Base-by-base conservation (phyloP, 805 yeast genomes). In the Lipomyces orientalis region DNA sequence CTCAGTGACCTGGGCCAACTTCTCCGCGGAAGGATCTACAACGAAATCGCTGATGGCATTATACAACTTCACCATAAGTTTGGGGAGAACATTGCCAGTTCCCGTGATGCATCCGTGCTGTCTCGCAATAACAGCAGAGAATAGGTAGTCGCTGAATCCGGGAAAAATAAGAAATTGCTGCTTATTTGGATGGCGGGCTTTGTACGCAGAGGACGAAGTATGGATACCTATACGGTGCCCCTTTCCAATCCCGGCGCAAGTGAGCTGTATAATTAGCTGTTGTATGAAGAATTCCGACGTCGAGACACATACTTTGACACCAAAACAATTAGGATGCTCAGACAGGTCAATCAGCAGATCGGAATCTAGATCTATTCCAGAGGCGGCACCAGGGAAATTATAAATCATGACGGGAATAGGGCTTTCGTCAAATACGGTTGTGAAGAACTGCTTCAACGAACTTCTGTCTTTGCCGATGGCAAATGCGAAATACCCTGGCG, bases 61-160 rank as follows among this genome's bases (percentile, higher is more conserved):
- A 58, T 73, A 69, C 58, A 83, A 78, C 59, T 77, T 78, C 64
- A 82, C 84, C 58, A 81, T 80, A 6, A 81, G 77, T 76, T 83
- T 83, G 66, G 88, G 88, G 77, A 80, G 84, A 1, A 85, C 86
- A 51, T 86, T 86, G 59, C 83, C 78, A 37, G 84, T 76, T n/a
- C 87, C 88, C 71, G 85, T 87, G 65, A 85, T 81, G 46, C 86
- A 79, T 43, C 87, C 88, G 62, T 79, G 76, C 64, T 80, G 81
- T n/a, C 85, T 86, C 25, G 83, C 80, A 0, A 81, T 64, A 62
- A 84, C 76, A 12, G 82, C 83, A 34, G 88, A 86, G 51, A 84
- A 74, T 34, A 85, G 75, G 55, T 83, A 75, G 73, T 85, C 87
- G 43, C 87, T 86, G 35, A 84, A 77, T 12, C 88, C 88, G 6